Conservation (phyloP, 139 green algal species). For the Edaphochlamys debaryana region DNA sequence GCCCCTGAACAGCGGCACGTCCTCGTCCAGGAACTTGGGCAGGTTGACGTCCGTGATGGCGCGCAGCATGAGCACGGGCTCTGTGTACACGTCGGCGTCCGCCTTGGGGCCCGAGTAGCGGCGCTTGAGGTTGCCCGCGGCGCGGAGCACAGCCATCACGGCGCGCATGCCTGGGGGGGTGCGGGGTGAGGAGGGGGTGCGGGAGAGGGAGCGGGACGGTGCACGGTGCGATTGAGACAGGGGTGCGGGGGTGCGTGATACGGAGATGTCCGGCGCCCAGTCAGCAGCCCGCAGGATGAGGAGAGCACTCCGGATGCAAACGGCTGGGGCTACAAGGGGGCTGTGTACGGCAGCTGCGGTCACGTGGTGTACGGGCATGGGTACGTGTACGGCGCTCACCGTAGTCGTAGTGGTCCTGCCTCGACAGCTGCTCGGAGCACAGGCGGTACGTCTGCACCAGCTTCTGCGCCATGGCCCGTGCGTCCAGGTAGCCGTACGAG, state of each 20-base stretch:
- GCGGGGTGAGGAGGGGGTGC: too few relatives aligned
- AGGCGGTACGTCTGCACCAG: constrained; percentile 85
- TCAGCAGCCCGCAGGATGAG: too few relatives aligned
- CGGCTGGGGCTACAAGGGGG: too few relatives aligned
- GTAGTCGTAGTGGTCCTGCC: constrained; percentile 83
- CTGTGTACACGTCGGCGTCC: constrained; percentile 44
- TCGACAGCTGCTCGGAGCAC: constrained; percentile 79
- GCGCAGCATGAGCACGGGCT: constrained; percentile 78
- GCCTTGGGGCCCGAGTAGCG: constrained; percentile 42
- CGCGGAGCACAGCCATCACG: constrained; percentile 80
- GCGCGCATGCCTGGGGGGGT: constrained; percentile 80
- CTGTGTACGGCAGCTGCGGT: too few relatives aligned
- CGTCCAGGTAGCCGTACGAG: constrained; percentile 70
- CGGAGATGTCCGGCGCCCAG: too few relatives aligned
- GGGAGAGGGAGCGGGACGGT: not conserved
- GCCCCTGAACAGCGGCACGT: constrained; percentile 82
- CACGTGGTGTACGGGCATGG: too few relatives aligned
- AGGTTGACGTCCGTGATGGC: constrained; percentile 83
- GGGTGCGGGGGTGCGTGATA: too few relatives aligned
- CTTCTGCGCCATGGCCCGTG: constrained; percentile 73
- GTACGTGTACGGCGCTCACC: too few relatives aligned
- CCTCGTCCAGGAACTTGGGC: constrained; percentile 86
- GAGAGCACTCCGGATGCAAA: too few relatives aligned
- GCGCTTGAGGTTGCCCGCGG: constrained; percentile 68
- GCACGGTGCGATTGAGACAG: too few relatives aligned